Evolutionary conservation across 805 yeast species (phyloP).

Genomic region (Starmerella davenportii): DNA sequence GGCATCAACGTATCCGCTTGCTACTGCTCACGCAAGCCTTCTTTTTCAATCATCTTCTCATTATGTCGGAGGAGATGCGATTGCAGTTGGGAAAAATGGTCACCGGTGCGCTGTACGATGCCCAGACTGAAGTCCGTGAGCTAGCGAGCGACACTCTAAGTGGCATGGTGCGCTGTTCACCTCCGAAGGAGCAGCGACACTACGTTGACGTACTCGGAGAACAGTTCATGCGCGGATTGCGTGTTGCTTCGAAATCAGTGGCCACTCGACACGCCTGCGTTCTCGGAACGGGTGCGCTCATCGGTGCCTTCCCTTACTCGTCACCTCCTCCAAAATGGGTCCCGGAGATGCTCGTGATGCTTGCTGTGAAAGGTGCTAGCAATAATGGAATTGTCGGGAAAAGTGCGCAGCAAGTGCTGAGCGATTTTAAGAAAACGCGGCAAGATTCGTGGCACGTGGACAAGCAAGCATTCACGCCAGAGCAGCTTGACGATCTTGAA

Average conservation of each 20-base stretch:
- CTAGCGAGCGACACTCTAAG: conserved; percentile 58
- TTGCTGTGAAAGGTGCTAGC: conserved; percentile 56
- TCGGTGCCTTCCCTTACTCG: conserved; percentile 74
- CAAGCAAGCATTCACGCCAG: conserved; percentile 49
- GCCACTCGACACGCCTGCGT: conserved; percentile 63
- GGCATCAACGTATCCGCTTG: conserved; percentile 48
- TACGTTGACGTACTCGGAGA: conserved; percentile 19
- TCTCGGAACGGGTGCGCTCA: conserved; percentile 71
- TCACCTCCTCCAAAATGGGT: conserved; percentile 90
- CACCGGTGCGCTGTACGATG: conserved; percentile 36
- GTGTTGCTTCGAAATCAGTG: conserved; percentile 17
- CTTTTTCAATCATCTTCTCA: conserved; percentile 48
- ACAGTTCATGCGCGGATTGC: neutral
- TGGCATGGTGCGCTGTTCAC: conserved; percentile 53
- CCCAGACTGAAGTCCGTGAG: conserved; percentile 57
- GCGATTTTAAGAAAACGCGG: conserved; percentile 75
- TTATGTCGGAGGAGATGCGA: conserved; percentile 33
- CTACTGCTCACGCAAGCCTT: conserved; percentile 55
- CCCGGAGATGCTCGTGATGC: conserved; percentile 47
- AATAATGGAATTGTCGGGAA: conserved; percentile 65
- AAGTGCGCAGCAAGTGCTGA: conserved; percentile 62
- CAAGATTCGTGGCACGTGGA: conserved; percentile 96
- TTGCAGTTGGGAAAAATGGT: conserved; percentile 34
- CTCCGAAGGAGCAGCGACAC: conserved; percentile 27
- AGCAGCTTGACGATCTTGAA: conserved; percentile 75